phyloP scores from a whole-genome alignment of 2,329 filamentous ascomycete genomes.

The Ophiocordyceps camponoti-floridani region DNA sequence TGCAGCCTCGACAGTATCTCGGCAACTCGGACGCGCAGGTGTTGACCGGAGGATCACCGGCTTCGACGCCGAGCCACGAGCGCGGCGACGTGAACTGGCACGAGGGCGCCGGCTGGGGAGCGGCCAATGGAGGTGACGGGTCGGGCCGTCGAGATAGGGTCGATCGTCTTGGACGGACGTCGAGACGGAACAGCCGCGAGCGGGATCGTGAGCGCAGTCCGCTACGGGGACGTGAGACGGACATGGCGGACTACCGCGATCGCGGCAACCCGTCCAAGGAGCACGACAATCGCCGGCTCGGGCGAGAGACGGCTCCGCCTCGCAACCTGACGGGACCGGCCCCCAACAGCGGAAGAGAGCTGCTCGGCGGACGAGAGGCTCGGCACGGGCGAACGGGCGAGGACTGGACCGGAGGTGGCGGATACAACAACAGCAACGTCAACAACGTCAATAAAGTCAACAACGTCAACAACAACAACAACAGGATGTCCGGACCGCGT shows the following conservation, averaged over 20 bases:
- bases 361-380: conserved; percentile 12
- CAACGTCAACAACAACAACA: too few relatives aligned
- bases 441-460: too few relatives aligned
- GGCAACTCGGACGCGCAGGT: conserved; percentile 38
- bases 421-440: conserved; percentile 10
- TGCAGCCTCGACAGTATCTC: conserved; percentile 22
- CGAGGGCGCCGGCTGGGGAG: conserved; percentile 12
- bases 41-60: conserved; percentile 33
- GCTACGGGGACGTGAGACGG: conserved; percentile 23
- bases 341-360: conserved; percentile 12
- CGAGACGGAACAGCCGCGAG: conserved; percentile 32
- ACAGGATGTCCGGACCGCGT: conserved; percentile 12
- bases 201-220: conserved; percentile 29
- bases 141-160: conserved; percentile 15
- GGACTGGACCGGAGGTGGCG: conserved; percentile 5
- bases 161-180: conserved; percentile 20
- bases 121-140: conserved; percentile 13
- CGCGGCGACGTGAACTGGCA: conserved; percentile 25
- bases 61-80: conserved; percentile 29
- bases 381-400: conserved; percentile 11
- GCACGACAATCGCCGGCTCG: conserved; percentile 14
- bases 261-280: conserved; percentile 12
- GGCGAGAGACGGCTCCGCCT: conserved; percentile 6
- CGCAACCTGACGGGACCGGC: conserved; percentile 14
- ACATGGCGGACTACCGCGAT: conserved; percentile 26